Conservation (phyloP, 2,329 filamentous ascomycete genomes). For the Macrophomina tecta region DNA sequence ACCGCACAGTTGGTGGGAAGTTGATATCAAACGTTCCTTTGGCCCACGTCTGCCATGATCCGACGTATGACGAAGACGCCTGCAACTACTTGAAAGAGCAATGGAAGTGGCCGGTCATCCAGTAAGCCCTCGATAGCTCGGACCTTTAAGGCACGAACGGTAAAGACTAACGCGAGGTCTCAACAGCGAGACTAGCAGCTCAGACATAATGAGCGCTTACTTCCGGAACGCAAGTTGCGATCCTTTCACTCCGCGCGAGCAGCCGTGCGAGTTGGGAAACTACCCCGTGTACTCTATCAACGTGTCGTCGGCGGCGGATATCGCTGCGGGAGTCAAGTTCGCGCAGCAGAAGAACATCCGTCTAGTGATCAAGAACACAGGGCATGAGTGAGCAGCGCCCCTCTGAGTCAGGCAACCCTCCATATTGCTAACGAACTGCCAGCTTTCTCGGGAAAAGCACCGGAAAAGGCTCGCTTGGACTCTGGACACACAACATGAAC, state of each 20-base stretch:
- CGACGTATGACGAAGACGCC: constrained; percentile 39
- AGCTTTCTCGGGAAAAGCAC: constrained; percentile 41
- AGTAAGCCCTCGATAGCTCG: neutral
- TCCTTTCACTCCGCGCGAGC: constrained; percentile 6
- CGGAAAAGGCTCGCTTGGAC: constrained; percentile 39
- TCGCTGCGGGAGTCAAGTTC: constrained; percentile 36
- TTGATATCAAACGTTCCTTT: constrained; percentile 53
- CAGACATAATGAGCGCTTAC: neutral
- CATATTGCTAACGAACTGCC: constrained; percentile 23
- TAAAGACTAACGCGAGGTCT: neutral
- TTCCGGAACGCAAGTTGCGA: constrained; percentile 22
- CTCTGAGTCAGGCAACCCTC: constrained; percentile 27
- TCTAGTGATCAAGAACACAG: constrained; percentile 45
- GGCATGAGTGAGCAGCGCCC: constrained; percentile 41
- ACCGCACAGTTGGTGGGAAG: constrained; percentile 51
- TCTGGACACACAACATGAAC: constrained; percentile 46
- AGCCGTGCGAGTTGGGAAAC: constrained; percentile 9
- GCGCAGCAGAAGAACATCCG: constrained; percentile 41
- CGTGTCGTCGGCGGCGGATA: constrained; percentile 27
- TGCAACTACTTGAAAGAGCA: constrained; percentile 33
- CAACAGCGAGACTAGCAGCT: neutral
- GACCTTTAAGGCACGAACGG: neutral
- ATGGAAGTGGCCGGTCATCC: constrained; percentile 34
- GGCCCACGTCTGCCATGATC: constrained; percentile 53
- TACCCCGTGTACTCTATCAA: constrained; percentile 16